These are phyloP conservation scores for Phytophthora agathidicida DNA, from an alignment of 352 stramenopile genomes.

Conservation along the genomic window DNA sequence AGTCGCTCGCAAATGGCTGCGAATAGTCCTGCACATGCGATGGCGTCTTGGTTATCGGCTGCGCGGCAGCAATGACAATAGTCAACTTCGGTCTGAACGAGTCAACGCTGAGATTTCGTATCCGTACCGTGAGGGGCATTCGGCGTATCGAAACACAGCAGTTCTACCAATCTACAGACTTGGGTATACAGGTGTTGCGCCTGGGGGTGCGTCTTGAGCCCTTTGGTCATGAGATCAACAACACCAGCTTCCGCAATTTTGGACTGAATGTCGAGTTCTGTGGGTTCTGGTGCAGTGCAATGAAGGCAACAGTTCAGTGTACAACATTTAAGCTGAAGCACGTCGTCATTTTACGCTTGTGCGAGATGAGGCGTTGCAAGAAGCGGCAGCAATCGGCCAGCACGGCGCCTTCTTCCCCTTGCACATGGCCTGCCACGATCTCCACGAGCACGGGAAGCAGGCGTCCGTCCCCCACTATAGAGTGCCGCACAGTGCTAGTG, in stretches of 20 bases:
- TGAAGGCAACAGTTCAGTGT: conserved; percentile 3
- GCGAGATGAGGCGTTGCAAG: conserved; percentile 49
- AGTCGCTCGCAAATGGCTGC: conserved; percentile 35
- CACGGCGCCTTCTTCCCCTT: conserved; percentile 38
- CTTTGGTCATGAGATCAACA: conserved; percentile 38
- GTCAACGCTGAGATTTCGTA: background rate
- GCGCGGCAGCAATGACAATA: background rate
- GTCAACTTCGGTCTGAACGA: background rate
- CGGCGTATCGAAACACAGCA: conserved; percentile 64
- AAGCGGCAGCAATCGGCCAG: conserved; percentile 51
- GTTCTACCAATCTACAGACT: conserved; percentile 40
- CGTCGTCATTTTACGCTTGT: conserved; percentile 56
- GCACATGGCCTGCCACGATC: conserved; percentile 35
- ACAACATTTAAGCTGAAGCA: no score
- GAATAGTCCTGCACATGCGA: conserved; percentile 40
- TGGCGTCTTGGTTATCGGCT: conserved; percentile 67
- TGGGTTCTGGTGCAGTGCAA: conserved; percentile 35
- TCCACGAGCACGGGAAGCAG: conserved; percentile 40
- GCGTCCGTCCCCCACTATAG: conserved; percentile 39
- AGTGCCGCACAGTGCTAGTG: conserved; percentile 22
- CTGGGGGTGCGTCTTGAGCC: conserved; percentile 30
- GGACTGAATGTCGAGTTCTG: conserved; percentile 62
- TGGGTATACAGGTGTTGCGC: conserved; percentile 39
- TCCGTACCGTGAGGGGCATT: conserved; percentile 49
- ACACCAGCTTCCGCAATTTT: conserved; percentile 53